Evolutionary conservation across 208 protist genomes (phyloP).

Genomic region (Angomonas ambiguus): DNA sequence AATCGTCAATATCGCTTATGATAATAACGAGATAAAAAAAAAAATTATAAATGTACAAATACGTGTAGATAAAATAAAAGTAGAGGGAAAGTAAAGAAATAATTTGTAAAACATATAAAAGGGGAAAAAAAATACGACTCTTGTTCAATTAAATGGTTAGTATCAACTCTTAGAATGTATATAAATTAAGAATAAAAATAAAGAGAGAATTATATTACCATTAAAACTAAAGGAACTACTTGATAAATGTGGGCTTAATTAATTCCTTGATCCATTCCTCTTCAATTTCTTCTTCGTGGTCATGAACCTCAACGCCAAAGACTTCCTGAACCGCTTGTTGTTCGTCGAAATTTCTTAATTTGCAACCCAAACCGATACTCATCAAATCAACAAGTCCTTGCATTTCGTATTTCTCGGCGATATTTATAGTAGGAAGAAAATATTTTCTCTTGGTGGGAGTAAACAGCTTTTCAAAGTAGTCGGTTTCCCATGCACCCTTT

Average conservation of each 20-base stretch:
- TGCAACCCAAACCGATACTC: conserved; percentile 65
- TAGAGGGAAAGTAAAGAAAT: too few relatives aligned
- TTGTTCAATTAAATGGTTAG: too few relatives aligned
- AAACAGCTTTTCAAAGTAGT: conserved; percentile 51
- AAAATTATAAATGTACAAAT: too few relatives aligned
- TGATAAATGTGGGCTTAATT: conserved; percentile 27
- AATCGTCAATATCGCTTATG: neutral
- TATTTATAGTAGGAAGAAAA: conserved; percentile 63
- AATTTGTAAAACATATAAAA: too few relatives aligned
- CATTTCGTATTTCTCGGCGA: conserved; percentile 69
- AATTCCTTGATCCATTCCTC: conserved; percentile 54
- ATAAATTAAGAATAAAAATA: neutral
- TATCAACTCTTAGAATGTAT: too few relatives aligned
- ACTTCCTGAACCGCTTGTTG: neutral
- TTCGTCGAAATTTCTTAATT: conserved; percentile 37
- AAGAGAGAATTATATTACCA: neutral
- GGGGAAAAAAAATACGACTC: too few relatives aligned
- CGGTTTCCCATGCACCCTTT: conserved; percentile 66
- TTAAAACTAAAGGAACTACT: too few relatives aligned
- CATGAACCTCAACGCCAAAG: neutral
- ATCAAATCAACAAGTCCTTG: conserved; percentile 71
- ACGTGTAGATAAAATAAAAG: conserved; percentile 6
- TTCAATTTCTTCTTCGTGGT: neutral
- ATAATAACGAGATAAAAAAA: conserved; percentile 12
- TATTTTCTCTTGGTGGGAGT: conserved; percentile 32